Percentiles rank a stretch among this genome's conserved stretches.
phyloP scores from a whole-genome alignment of 768 basidiomycete genomes.

The Mycena metata region DNA sequence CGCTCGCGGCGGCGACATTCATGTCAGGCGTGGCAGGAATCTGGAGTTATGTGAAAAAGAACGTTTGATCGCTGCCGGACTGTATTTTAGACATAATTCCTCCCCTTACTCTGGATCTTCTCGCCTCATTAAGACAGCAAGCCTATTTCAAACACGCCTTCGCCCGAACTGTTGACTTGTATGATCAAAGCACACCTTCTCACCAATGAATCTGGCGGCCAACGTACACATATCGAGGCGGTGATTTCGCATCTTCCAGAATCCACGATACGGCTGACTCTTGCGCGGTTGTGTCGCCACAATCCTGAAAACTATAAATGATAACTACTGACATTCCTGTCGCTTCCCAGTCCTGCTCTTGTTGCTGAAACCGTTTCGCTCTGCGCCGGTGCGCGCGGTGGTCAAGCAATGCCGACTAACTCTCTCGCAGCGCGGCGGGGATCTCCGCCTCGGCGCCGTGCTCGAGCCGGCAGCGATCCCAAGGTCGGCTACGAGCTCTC shows the following conservation, averaged over 20 bases:
- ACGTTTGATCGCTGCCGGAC: conserved; percentile 70
- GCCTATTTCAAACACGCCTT: conserved; percentile 48
- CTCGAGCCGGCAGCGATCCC: conserved; percentile 24
- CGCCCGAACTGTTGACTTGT: conserved; percentile 32
- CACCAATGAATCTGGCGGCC: conserved; percentile 58
- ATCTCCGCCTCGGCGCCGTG: conserved; percentile 13
- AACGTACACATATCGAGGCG: conserved; percentile 58
- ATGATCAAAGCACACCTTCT: conserved; percentile 45
- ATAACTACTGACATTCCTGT: conserved; percentile 37
- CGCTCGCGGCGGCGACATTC: conserved; percentile 88
- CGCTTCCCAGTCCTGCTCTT: conserved; percentile 30
- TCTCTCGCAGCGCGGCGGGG: conserved; percentile 25
- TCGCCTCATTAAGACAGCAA: conserved; percentile 59
- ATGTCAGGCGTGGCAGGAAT: conserved; percentile 91
- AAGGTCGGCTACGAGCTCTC: conserved; percentile 33
- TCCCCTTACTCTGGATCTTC: conserved; percentile 57
- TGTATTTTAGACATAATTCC: conserved; percentile 64
- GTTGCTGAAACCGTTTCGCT: conserved; percentile 23
- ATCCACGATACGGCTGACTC: conserved; percentile 39
- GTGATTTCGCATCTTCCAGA: conserved; percentile 64
- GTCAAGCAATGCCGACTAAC: conserved; percentile 32
- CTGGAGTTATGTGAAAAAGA: conserved; percentile 96
- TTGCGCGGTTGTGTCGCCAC: conserved; percentile 23
- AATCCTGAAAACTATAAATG: conserved; percentile 60
- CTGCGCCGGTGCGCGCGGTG: conserved; percentile 29